Evolutionary conservation across 352 stramenopile genomes (phyloP).

Genomic region (Vaucheria bursata): DNA sequence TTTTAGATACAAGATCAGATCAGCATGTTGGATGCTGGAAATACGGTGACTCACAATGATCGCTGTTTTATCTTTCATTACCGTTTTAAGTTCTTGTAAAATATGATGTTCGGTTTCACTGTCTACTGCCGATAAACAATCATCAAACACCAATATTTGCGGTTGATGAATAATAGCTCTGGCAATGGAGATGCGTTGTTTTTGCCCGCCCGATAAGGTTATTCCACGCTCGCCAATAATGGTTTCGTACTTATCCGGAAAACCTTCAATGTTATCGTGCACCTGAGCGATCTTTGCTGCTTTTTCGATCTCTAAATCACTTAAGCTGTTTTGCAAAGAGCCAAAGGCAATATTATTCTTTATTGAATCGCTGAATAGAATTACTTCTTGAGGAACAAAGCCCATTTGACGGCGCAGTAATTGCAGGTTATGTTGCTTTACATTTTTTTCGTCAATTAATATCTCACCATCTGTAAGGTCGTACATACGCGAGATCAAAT

Average conservation of each 20-base stretch:
- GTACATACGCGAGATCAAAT: background rate
- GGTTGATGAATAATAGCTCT: background rate
- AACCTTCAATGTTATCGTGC: background rate
- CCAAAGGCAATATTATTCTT: background rate
- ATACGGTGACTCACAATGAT: background rate
- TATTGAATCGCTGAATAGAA: background rate
- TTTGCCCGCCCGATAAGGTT: slow-evolving; percentile 19
- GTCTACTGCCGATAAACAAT: slow-evolving; percentile 73
- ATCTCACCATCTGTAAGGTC: background rate
- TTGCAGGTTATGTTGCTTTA: background rate
- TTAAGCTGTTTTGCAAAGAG: background rate
- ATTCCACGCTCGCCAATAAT: slow-evolving; percentile 23
- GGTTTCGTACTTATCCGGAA: slow-evolving; percentile 2
- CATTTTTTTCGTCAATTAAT: background rate
- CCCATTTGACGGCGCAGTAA: background rate
- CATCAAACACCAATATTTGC: slow-evolving; percentile 63
- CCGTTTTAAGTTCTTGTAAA: background rate
- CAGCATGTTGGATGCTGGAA: background rate
- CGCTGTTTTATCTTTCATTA: background rate
- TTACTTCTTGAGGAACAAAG: background rate
- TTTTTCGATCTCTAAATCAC: background rate
- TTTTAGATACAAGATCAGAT: background rate
- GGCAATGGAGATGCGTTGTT: slow-evolving; percentile 47
- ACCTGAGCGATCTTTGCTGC: slow-evolving; percentile 4
- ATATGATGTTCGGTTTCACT: slow-evolving; percentile 20